phyloP scores from a whole-genome alignment of 352 stramenopile species.

The Pythium rishiriense region DNA sequence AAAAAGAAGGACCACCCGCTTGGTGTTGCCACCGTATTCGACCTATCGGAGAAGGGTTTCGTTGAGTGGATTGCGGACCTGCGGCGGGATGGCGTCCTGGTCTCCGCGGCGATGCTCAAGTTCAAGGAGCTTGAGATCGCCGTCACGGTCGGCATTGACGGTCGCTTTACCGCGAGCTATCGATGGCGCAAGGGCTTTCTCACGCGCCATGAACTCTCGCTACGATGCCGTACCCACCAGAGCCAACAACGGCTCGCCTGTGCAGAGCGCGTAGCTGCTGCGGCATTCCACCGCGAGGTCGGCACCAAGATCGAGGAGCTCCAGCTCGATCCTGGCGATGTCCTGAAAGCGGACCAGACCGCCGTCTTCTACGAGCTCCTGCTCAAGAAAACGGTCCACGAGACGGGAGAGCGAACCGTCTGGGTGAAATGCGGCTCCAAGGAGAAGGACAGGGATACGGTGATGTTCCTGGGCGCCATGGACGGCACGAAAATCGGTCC shows the following conservation, averaged over 20 bases:
- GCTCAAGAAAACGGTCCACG: not conserved
- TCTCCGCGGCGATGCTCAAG: not conserved
- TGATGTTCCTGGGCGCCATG: not conserved
- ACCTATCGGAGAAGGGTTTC: not conserved
- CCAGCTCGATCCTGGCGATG: not conserved
- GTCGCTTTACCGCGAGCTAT: not conserved
- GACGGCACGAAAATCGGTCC: not conserved
- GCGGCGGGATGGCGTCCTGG: not conserved
- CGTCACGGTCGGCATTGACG: not conserved
- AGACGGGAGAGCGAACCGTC: not conserved
- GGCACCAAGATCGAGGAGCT: not conserved
- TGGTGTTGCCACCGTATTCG: not conserved
- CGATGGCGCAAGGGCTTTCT: not conserved
- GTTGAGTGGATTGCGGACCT: not conserved
- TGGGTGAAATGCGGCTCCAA: slow-evolving; percentile 1
- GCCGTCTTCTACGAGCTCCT: not conserved
- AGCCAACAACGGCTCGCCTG: not conserved
- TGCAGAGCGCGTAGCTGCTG: not conserved
- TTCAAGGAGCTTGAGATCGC: not conserved
- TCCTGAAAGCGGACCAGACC: not conserved
- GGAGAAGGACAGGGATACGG: not conserved
- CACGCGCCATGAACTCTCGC: not conserved
- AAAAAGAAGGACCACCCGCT: not conserved
- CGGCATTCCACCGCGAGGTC: not conserved
- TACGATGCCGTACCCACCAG: not conserved